Evolutionary conservation across 352 stramenopile genomes (phyloP).

Genomic region (Phytophthora sp.): DNA sequence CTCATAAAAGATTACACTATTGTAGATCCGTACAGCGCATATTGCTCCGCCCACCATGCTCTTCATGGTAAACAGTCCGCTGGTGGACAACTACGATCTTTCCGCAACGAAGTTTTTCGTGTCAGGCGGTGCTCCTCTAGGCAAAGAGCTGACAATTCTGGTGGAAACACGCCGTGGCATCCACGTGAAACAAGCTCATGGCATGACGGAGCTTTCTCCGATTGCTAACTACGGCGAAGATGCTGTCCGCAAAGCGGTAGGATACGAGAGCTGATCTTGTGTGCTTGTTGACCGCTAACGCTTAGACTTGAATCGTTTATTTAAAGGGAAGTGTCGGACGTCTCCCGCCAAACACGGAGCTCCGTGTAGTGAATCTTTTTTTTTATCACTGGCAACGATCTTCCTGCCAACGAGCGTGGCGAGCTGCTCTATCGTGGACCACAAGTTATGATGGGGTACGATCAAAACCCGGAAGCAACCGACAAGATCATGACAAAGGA

Average conservation of each 20-base stretch:
- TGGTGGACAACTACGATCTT: conserved; percentile 92
- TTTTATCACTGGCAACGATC: conserved; percentile 45
- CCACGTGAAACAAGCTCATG: conserved; percentile 58
- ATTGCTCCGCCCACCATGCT: conserved; percentile 78
- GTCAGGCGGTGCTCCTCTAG: conserved; percentile 87
- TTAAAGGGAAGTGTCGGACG: conserved; percentile 45
- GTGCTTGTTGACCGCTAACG: too few species aligned
- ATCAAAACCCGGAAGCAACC: conserved; percentile 89
- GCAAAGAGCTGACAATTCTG: conserved; percentile 70
- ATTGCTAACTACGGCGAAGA: conserved; percentile 47
- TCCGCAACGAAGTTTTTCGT: conserved; percentile 74
- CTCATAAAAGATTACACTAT: too few species aligned
- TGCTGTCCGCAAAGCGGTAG: conserved; percentile 33
- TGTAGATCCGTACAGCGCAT: conserved; percentile 47
- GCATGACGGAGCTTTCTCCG: conserved; percentile 65
- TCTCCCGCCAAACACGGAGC: conserved; percentile 66
- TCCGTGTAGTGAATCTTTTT: conserved; percentile 55
- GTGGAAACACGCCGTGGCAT: conserved; percentile 66
- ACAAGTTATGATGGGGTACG: conserved; percentile 94
- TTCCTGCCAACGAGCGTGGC: conserved; percentile 48
- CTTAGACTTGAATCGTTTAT: neutral
- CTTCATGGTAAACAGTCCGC: conserved; percentile 45
- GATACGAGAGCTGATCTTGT: neutral
- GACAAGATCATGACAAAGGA: conserved; percentile 72
- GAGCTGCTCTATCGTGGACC: conserved; percentile 90